Percentiles rank a stretch among this genome's conserved stretches.
Conservation (phyloP, 345 rosid genomes). For the Punica granatum region DNA sequence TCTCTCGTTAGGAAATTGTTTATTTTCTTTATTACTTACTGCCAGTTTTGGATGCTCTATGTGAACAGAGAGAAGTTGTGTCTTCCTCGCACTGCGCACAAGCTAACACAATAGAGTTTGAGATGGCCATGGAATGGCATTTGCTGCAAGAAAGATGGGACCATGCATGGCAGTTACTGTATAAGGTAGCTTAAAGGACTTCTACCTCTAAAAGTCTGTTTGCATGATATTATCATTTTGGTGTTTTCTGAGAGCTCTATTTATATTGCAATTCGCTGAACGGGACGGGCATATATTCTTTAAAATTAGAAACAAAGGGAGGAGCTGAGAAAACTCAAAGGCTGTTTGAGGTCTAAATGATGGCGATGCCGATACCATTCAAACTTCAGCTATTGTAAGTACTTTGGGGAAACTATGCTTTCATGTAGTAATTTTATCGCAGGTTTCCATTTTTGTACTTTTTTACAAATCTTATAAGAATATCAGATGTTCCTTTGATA, state of each 20-base stretch:
- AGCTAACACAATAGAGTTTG: constrained; percentile 76
- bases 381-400: constrained; percentile 9
- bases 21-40: neutral
- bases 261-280: constrained; percentile 9
- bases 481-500: neutral
- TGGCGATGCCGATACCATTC: neutral
- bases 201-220: neutral
- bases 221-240: neutral
- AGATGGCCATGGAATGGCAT: constrained; percentile 85
- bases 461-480: neutral
- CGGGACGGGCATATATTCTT: neutral
- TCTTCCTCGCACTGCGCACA: constrained; percentile 91
- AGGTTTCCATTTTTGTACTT: neutral
- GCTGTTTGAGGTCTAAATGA: constrained; percentile 41
- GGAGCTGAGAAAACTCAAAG: constrained; percentile 32
- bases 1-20: too few species aligned
- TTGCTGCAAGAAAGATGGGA: constrained; percentile 45
- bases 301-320: constrained; percentile 50
- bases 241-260: neutral
- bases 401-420: neutral
- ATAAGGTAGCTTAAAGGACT: constrained; percentile 30
- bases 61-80: constrained; percentile 57
- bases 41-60: neutral
- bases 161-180: constrained; percentile 20
- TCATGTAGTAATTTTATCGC: neutral